Evolutionary conservation across 192 early-diverging fungal genomes (phyloP).

Genomic region (Fimicolochytrium jonesii): DNA sequence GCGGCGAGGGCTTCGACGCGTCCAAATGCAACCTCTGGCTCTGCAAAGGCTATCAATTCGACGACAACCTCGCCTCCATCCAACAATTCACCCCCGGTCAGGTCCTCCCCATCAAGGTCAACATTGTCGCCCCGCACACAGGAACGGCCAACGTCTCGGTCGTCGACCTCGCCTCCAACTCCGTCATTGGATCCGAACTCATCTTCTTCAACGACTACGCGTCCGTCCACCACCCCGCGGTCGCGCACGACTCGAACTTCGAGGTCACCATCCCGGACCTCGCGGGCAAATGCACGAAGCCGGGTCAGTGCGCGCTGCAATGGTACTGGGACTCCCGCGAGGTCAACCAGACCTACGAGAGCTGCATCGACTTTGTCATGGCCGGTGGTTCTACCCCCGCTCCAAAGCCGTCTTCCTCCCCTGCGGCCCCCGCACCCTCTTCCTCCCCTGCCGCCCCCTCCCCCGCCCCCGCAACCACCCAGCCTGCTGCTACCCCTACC

Average conservation of each 20-base stretch:
- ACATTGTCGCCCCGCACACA: slow-evolving; percentile 8
- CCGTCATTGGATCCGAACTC: not conserved
- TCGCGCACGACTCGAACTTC: not conserved
- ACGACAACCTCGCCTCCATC: not conserved
- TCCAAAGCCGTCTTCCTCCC: no score
- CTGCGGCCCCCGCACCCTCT: no score
- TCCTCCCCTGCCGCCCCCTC: no score
- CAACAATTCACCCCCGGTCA: slow-evolving; percentile 2
- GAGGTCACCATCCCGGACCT: slow-evolving; percentile 7
- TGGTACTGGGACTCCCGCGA: slow-evolving; percentile 7
- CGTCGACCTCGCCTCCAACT: not conserved
- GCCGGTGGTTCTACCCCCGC: no score
- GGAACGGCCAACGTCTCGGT: slow-evolving; percentile 8
- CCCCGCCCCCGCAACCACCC: no score
- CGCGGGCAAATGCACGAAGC: not conserved
- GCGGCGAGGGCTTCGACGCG: not conserved
- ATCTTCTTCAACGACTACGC: slow-evolving; percentile 6
- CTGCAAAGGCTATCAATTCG: slow-evolving; percentile 15
- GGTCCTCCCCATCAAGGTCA: slow-evolving; percentile 3
- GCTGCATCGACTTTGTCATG: slow-evolving; percentile 9
- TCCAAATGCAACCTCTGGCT: slow-evolving; percentile 10
- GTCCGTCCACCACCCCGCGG: not conserved
- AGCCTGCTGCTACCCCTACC: no score
- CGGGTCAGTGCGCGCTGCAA: slow-evolving; percentile 2
- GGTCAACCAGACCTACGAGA: slow-evolving; percentile 2